Base-by-base conservation (phyloP, 345 rosid genomes). In the Aethionema arabicum region DNA sequence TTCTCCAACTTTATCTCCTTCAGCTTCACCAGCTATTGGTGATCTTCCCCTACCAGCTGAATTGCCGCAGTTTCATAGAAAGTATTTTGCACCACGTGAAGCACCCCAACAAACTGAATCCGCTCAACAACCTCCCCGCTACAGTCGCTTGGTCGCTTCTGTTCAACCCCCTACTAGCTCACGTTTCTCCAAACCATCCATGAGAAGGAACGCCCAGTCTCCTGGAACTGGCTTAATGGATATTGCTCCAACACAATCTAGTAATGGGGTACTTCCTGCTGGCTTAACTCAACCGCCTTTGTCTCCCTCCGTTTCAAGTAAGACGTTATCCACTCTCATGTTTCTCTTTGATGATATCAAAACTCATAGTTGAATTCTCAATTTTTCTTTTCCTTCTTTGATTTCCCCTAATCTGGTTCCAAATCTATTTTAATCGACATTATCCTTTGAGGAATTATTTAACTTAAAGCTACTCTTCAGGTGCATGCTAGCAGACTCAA, bases 281-380 rank as follows among this genome's bases (percentile, higher is more conserved):
- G 74, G 67, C 69, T 76, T 90, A 77, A 70, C 90, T 60, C 80
- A 87, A 75, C 95, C 99, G 41, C 96, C 99, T 50, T 69, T 93
- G 61, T 78, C 99, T 62, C 97, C 90, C 52, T 70, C 74, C 50
- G 59, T 71, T 36, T 84, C 92, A 14, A 66, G 99, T 90, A 79
- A 76, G 85, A 67, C 50, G 29, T 38, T 59, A 63, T 50, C 50
- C 29, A 45, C 5, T 55, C 40, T 32, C 41, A 21, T 41, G 14
- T 29, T 64, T 15, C 6, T 37, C 59, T 21, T 37, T 54, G 11
- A 37, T 27, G 12, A 27, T 56, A 27, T 38, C 52, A 14, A 31
- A 16, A 21, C 38, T 12, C 29, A 8, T 47, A 41, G 37, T 61
- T 33, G 41, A 14, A 62, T 41, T 51, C 4, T 7, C 33, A 41